Evolutionary conservation across 2,329 filamentous ascomycete species (phyloP).

Genomic region (Exserohilum rostratum): DNA sequence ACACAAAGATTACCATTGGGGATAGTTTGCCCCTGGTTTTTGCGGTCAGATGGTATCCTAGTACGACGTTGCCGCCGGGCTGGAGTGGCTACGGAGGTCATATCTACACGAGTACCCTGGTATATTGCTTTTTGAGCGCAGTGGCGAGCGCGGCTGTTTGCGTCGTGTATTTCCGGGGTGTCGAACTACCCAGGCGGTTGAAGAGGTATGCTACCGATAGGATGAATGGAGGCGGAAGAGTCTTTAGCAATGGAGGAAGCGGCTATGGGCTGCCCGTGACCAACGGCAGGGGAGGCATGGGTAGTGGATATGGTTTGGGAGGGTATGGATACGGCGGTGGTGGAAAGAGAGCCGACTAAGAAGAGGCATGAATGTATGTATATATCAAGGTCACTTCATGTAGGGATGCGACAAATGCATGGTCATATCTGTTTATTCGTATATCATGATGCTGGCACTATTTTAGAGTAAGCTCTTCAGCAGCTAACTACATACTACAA

Average conservation of each 20-base stretch:
- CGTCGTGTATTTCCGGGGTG: conserved; percentile 61
- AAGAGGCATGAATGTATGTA: too few relatives aligned
- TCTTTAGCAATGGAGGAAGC: conserved; percentile 40
- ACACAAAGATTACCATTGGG: conserved; percentile 78
- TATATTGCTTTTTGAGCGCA: conserved; percentile 57
- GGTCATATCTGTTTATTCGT: conserved; percentile 6
- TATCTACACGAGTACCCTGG: conserved; percentile 56
- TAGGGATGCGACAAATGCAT: not conserved
- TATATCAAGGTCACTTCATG: not conserved
- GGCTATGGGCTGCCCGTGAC: conserved; percentile 42
- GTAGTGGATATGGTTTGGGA: conserved; percentile 48
- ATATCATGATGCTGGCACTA: conserved; percentile 8
- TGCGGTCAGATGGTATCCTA: conserved; percentile 85
- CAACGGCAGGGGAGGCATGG: conserved; percentile 44
- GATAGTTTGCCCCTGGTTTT: conserved; percentile 81
- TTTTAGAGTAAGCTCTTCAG: conserved; percentile 7
- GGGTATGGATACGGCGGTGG: conserved; percentile 53
- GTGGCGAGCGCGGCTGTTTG: conserved; percentile 57
- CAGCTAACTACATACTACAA: conserved; percentile 9
- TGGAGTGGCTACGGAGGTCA: conserved; percentile 60
- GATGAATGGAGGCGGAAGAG: conserved; percentile 46
- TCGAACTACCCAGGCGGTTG: conserved; percentile 57
- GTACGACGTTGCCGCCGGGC: conserved; percentile 67
- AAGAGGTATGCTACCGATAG: conserved; percentile 65
- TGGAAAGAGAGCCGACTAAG: conserved; percentile 52